phyloP scores from a whole-genome alignment of 2,329 filamentous ascomycete genomes.

The Amylocarpus encephaloides region DNA sequence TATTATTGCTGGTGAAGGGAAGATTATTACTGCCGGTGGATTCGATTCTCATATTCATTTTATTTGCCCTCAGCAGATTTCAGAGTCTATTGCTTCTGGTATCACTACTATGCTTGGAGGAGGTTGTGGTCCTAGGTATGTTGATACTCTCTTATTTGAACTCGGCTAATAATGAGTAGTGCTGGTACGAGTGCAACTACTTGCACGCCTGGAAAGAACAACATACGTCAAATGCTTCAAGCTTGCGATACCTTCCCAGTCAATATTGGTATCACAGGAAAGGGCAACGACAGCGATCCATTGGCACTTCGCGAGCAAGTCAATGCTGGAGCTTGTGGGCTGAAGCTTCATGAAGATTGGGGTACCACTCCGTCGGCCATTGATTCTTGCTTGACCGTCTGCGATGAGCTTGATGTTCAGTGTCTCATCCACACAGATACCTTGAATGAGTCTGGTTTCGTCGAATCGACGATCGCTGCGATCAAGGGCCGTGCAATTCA shows the following conservation, averaged over 20 bases:
- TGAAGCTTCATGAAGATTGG: constrained; percentile 97
- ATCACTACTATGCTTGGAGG: constrained; percentile 89
- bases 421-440: constrained; percentile 95
- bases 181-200: constrained; percentile 89
- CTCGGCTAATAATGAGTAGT: constrained; percentile 35
- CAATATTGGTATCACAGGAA: constrained; percentile 87
- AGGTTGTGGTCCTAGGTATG: constrained; percentile 78
- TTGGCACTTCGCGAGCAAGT: constrained; percentile 71
- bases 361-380: constrained; percentile 86
- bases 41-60: constrained; percentile 90
- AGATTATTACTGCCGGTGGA: constrained; percentile 85
- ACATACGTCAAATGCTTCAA: constrained; percentile 85
- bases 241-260: constrained; percentile 75
- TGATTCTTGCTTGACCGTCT: constrained; percentile 76
- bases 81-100: constrained; percentile 77
- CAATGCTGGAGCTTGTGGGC: constrained; percentile 75
- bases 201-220: constrained; percentile 79
- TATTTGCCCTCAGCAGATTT: constrained; percentile 87
- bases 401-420: constrained; percentile 87
- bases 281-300: constrained; percentile 78
- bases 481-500: constrained; percentile 87
- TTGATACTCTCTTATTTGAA: not conserved
- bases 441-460: constrained; percentile 94
- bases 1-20: constrained; percentile 82
- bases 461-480: constrained; percentile 81